A percentile compares a stretch with the other conserved stretches of the same genome.
phyloP scores from a whole-genome alignment of 2,329 filamentous ascomycete genomes.

The Aspergillus caelatus region DNA sequence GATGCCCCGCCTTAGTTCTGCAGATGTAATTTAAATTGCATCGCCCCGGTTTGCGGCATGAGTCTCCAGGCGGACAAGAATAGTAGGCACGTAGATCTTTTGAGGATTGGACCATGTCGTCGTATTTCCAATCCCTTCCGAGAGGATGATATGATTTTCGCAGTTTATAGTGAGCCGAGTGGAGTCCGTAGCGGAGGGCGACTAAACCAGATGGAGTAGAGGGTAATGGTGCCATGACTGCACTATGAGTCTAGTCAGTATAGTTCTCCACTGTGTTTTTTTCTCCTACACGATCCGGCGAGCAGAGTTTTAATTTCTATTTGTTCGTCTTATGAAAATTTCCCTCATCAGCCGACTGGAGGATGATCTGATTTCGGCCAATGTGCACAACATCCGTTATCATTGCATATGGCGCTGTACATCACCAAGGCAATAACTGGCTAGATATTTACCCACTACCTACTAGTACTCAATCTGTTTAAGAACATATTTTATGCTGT shows the following conservation, averaged over 20 bases:
- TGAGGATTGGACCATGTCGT: not conserved
- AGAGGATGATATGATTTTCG: slow-evolving; percentile 1
- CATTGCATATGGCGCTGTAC: not conserved
- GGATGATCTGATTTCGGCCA: not conserved
- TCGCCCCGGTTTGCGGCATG: not conserved
- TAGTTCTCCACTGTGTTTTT: not conserved
- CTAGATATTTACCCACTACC: not conserved
- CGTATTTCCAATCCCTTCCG: not conserved
- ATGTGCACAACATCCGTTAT: not conserved
- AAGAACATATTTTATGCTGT: not conserved
- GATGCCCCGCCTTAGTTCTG: not conserved
- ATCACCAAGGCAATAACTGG: not conserved
- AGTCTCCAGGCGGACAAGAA: not conserved
- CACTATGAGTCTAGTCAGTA: not conserved
- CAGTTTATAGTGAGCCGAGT: not conserved
- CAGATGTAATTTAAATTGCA: slow-evolving; percentile 1
- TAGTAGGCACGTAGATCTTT: not conserved
- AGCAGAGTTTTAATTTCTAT: slow-evolving; percentile 3
- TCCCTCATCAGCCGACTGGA: slow-evolving; percentile 1
- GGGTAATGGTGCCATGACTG: not conserved
- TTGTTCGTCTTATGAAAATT: not conserved
- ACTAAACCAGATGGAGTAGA: not conserved
- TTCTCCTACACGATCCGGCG: not conserved
- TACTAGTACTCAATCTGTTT: not conserved
- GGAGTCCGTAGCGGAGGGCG: not conserved